Base-by-base conservation (phyloP, 257 asterid species). In the Plectranthus barbatus region DNA sequence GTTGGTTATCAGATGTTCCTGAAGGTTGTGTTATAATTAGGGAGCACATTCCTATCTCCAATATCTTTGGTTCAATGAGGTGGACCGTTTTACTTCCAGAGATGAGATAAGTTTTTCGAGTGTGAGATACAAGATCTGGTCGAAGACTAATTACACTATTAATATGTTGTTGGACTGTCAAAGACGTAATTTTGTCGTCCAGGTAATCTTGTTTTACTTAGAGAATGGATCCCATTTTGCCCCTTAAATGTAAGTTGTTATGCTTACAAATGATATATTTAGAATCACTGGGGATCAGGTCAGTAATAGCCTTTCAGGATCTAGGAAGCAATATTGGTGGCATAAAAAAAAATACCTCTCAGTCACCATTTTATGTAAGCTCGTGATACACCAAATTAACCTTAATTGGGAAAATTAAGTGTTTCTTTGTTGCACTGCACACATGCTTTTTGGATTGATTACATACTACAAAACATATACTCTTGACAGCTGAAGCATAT, bases 11-110 rank as follows among this genome's bases (percentile, higher is more conserved):
- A 91, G 98, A 91, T 83, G 98, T 91, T 71, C 96, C 96, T 24
- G 96, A 91, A 79, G 98, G 98, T 29, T 91, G 98, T 76, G 96
- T 91, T 20, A 86, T 88, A 53, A 60, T 91, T 67, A 81, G 80
- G 82, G 98, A 91, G 73, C 98, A 91, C 66, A 66, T 81, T 56
- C 98, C 96, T 8, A 82, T 91, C 74, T 70, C 96, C 72, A 82
- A 88, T 65, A 90, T 64, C 96, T 87, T 48, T 88, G 98, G 98
- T 91, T 88, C 70, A 87, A 86, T 59, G 96, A 91, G 70, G 96
- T 91, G 19, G 96, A 91, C 60, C 93, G 98, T 12, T 91, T 88
- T 67, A 91, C 96, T 4, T 84, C 96, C 65, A 81, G 96, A 77
- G 98, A 91, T 72, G 96, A 91, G 79, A 81, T 91, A 50, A 91